A percentile compares a stretch with the other conserved stretches of the same genome.
phyloP scores from a whole-genome alignment of 805 yeast species.

The Starmerella etchellsii region DNA sequence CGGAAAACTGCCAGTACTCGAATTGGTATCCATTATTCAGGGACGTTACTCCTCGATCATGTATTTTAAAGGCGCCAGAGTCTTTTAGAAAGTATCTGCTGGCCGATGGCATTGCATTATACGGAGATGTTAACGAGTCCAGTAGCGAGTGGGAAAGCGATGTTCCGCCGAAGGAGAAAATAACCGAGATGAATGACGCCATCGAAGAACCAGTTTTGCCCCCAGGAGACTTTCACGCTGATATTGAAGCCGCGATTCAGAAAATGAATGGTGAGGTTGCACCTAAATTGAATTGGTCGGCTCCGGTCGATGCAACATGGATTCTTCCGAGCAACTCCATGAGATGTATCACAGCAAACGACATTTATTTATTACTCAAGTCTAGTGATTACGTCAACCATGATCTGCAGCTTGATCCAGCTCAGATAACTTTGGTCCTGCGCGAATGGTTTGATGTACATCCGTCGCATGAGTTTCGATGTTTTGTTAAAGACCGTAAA shows the following conservation, averaged over 20 bases:
- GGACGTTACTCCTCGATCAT: conserved; percentile 37
- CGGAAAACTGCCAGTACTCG: conserved; percentile 13
- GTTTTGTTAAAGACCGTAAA: conserved; percentile 54
- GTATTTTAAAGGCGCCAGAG: conserved; percentile 45
- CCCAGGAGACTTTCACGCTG: conserved; percentile 39
- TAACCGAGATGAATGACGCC: conserved; percentile 30
- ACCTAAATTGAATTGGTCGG: conserved; percentile 94
- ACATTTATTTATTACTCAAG: conserved; percentile 66
- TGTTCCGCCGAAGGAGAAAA: conserved; percentile 35
- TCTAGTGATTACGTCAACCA: conserved; percentile 81
- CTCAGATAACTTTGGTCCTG: conserved; percentile 38
- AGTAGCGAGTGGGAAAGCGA: conserved; percentile 24
- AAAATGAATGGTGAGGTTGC: conserved; percentile 47
- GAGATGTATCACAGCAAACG: conserved; percentile 58
- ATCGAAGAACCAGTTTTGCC: conserved; percentile 22
- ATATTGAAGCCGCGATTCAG: conserved; percentile 35
- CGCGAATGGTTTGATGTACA: conserved; percentile 73
- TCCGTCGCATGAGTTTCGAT: conserved; percentile 85
- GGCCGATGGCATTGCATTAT: conserved; percentile 57
- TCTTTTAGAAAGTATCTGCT: conserved; percentile 47
- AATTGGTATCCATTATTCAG: conserved; percentile 46
- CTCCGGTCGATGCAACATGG: conserved; percentile 94
- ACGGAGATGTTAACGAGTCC: conserved; percentile 26
- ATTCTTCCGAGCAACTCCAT: conserved; percentile 65
- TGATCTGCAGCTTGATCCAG: conserved; percentile 54